Percentiles rank a stretch among this genome's conserved stretches.
These are phyloP conservation scores for Trametes sanguinea DNA, from an alignment of 768 basidiomycete genomes.

Conservation along the genomic window DNA sequence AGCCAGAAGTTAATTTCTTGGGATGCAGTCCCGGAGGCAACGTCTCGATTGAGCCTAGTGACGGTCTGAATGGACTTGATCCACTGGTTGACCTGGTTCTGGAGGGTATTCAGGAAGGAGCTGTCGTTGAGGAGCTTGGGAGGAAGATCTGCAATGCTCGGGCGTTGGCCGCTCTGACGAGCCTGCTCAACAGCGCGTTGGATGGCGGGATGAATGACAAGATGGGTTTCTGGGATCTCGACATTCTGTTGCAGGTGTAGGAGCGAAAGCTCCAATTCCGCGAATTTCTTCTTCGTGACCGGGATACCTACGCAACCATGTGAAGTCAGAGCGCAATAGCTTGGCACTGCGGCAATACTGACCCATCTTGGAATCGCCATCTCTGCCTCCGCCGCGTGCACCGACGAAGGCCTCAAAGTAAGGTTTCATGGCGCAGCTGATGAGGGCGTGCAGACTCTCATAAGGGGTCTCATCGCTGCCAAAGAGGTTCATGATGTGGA, in stretches of 20 bases:
- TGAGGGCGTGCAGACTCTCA: constrained; percentile 92
- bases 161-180: constrained; percentile 56
- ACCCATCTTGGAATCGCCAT: constrained; percentile 84
- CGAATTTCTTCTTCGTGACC: constrained; percentile 99
- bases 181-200: constrained; percentile 83
- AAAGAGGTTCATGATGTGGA: constrained; percentile 92
- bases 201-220: constrained; percentile 88
- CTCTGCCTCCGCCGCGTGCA: constrained; percentile 72
- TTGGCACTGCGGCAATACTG: constrained; percentile 13
- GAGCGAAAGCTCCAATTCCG: constrained; percentile 92
- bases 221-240: constrained; percentile 95
- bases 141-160: constrained; percentile 77
- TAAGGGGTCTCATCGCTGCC: constrained; percentile 90
- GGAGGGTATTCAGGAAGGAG: constrained; percentile 89
- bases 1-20: constrained; percentile 99
- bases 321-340: constrained; percentile 7
- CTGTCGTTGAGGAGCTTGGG: constrained; percentile 79
- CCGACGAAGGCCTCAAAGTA: constrained; percentile 99
- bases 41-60: constrained; percentile 93
- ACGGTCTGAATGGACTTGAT: constrained; percentile 97
- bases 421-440: constrained; percentile 94
- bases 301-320: constrained; percentile 65
- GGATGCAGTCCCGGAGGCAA: constrained; percentile 91
- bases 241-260: constrained; percentile 98
- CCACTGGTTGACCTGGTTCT: constrained; percentile 94